Conservation (phyloP, 495 filamentous ascomycete species). For the Hypoxylon trugodes region DNA sequence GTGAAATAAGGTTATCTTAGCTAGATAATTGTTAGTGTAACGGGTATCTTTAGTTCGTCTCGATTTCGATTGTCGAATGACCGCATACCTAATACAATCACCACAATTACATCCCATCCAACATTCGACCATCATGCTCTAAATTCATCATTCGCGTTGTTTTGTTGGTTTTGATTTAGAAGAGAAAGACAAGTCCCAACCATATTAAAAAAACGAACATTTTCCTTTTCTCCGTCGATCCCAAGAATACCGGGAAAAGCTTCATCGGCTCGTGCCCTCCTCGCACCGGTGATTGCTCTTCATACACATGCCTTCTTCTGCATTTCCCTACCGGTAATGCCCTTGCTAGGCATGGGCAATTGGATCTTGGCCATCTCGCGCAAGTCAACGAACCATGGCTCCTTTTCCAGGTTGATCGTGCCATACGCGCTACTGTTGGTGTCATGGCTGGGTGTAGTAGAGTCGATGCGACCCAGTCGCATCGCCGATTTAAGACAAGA, state of each 20-base stretch:
- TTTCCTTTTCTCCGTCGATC: slow-evolving; percentile 15
- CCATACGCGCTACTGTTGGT: slow-evolving; percentile 38
- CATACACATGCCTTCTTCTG: slow-evolving; percentile 48
- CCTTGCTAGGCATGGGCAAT: slow-evolving; percentile 51
- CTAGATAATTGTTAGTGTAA: slow-evolving; percentile 31
- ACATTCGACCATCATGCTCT: slow-evolving; percentile 14
- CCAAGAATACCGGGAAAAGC: slow-evolving; percentile 16
- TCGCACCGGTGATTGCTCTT: slow-evolving; percentile 9
- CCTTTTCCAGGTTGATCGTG: slow-evolving; percentile 21
- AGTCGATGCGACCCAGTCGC: slow-evolving; percentile 61
- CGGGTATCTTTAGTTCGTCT: slow-evolving; percentile 4
- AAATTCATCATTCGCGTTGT: slow-evolving; percentile 14
- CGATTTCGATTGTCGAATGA: slow-evolving; percentile 9
- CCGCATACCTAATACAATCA: slow-evolving; percentile 10
- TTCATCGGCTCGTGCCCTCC: slow-evolving; percentile 5
- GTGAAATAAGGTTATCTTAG: not conserved
- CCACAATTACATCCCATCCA: not conserved
- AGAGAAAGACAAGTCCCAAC: not conserved
- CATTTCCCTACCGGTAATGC: slow-evolving; percentile 52
- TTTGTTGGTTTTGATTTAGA: slow-evolving; percentile 8
- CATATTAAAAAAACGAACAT: not conserved
- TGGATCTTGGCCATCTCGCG: slow-evolving; percentile 42
- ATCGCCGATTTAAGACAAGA: slow-evolving; percentile 68
- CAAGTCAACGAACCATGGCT: slow-evolving; percentile 29
- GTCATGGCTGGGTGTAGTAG: slow-evolving; percentile 46